Conservation (phyloP, 768 basidiomycete genomes). For the Lactarius deliciosus region DNA sequence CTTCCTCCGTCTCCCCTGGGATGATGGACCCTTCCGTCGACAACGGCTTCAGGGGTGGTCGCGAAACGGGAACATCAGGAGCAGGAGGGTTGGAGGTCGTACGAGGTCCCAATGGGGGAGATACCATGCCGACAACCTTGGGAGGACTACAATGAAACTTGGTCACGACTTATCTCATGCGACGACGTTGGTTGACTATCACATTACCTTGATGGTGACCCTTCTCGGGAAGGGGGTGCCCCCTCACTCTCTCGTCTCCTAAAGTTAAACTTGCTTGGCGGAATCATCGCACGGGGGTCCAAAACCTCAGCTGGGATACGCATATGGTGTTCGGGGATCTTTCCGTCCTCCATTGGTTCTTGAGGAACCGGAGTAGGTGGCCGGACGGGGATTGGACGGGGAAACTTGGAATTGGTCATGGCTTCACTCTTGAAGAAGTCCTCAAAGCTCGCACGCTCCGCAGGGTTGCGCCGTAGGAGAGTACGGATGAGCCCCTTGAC, state of each 20-base stretch:
- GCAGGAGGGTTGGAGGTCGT: conserved; percentile 3
- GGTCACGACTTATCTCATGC: neutral
- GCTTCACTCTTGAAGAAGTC: conserved; percentile 88
- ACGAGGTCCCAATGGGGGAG: conserved; percentile 2
- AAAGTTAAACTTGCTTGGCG: conserved; percentile 79
- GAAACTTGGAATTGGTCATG: conserved; percentile 75
- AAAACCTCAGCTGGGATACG: conserved; percentile 78
- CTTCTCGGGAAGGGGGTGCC: conserved; percentile 17
- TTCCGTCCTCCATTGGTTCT: conserved; percentile 32
- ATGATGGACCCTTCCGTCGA: conserved; percentile 66
- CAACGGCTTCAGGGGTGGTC: conserved; percentile 33
- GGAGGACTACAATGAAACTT: conserved; percentile 5
- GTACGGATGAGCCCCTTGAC: conserved; percentile 84
- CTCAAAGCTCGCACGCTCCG: conserved; percentile 83
- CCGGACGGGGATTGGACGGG: conserved; percentile 45
- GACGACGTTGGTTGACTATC: neutral
- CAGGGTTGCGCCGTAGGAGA: conserved; percentile 82
- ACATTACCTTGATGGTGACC: conserved; percentile 17
- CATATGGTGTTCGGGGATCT: conserved; percentile 70
- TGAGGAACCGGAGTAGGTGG: conserved; percentile 35
- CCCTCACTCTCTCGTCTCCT: conserved; percentile 38
- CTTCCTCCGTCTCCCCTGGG: conserved; percentile 83
- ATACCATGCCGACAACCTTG: neutral
- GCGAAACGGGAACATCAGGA: conserved; percentile 2
- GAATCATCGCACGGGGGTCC: conserved; percentile 78